Evolutionary conservation across 257 asterid genomes (phyloP).

Genomic region (Solanum acaule): DNA sequence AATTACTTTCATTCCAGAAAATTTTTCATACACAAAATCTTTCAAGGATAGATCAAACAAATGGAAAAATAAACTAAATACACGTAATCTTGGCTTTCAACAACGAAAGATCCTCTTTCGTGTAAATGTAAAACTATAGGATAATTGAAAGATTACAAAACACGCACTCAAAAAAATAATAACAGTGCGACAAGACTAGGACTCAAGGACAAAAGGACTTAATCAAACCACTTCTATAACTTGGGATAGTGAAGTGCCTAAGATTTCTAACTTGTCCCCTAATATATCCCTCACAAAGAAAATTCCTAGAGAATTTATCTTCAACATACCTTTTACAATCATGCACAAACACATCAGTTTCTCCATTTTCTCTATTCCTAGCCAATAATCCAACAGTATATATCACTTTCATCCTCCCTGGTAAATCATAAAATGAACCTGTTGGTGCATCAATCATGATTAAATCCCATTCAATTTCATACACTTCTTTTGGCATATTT

Average conservation of each 20-base stretch:
- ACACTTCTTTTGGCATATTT: constrained; percentile 16
- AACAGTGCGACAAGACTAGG: not conserved
- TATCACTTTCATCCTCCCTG: constrained; percentile 28
- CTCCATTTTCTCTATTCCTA: constrained; percentile 12
- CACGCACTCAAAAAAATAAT: not conserved
- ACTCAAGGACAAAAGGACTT: constrained; percentile 21
- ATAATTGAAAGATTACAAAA: not conserved
- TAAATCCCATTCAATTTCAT: constrained; percentile 29
- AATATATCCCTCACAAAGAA: constrained; percentile 21
- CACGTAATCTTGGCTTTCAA: not conserved
- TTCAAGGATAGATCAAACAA: not conserved
- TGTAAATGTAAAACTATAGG: not conserved
- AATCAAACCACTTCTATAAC: constrained; percentile 5
- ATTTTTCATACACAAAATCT: not conserved
- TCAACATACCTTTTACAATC: constrained; percentile 19
- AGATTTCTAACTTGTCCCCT: constrained; percentile 7
- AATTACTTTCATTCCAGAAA: not conserved
- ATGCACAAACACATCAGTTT: constrained; percentile 33
- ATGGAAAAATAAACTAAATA: not conserved
- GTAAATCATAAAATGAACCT: not conserved
- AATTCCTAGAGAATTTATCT: constrained; percentile 19
- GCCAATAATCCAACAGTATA: constrained; percentile 30
- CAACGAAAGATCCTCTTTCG: not conserved
- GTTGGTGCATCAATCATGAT: constrained; percentile 36
- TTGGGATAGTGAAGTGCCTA: constrained; percentile 23